phyloP scores from a whole-genome alignment of 352 stramenopile genomes.

The Peronospora belbahrii region DNA sequence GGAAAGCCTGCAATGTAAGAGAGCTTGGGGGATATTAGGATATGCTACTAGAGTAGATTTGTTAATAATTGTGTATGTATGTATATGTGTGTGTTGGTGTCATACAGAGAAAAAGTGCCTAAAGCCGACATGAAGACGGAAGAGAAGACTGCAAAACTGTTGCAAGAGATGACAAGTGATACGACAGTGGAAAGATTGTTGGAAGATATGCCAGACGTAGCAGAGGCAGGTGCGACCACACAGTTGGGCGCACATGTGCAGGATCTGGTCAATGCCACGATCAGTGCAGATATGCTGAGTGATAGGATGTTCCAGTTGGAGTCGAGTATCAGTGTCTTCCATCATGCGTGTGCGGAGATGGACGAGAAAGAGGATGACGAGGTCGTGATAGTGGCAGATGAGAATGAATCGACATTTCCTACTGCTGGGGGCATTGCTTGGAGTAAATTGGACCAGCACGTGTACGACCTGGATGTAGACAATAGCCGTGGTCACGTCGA shows the following conservation, averaged over 20 bases:
- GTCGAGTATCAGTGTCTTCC: slow-evolving; percentile 67
- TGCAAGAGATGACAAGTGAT: slow-evolving; percentile 35
- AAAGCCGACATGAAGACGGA: slow-evolving; percentile 24
- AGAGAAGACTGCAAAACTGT: slow-evolving; percentile 21
- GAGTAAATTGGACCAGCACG: slow-evolving; percentile 65
- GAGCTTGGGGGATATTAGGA: neutral
- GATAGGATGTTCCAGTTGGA: slow-evolving; percentile 86
- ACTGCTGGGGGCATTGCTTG: slow-evolving; percentile 48
- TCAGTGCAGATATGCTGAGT: slow-evolving; percentile 78
- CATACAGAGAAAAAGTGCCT: slow-evolving; percentile 25
- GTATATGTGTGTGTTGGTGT: neutral
- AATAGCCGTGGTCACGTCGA: slow-evolving; percentile 63
- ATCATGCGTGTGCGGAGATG: slow-evolving; percentile 49
- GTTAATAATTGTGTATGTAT: slow-evolving; percentile 9
- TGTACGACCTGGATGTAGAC: slow-evolving; percentile 76
- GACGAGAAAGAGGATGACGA: slow-evolving; percentile 17
- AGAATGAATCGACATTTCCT: slow-evolving; percentile 22
- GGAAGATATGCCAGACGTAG: slow-evolving; percentile 58
- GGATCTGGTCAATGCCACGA: slow-evolving; percentile 70
- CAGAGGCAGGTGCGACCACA: slow-evolving; percentile 43
- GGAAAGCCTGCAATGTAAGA: slow-evolving; percentile 57
- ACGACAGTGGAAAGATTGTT: slow-evolving; percentile 39
- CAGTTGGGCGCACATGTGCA: slow-evolving; percentile 44
- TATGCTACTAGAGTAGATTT: neutral
- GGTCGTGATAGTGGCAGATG: slow-evolving; percentile 4